Percentiles rank a stretch among this genome's conserved stretches.
Evolutionary conservation across 352 stramenopile genomes (phyloP).

Genomic region (Phytopythium sindhum): DNA sequence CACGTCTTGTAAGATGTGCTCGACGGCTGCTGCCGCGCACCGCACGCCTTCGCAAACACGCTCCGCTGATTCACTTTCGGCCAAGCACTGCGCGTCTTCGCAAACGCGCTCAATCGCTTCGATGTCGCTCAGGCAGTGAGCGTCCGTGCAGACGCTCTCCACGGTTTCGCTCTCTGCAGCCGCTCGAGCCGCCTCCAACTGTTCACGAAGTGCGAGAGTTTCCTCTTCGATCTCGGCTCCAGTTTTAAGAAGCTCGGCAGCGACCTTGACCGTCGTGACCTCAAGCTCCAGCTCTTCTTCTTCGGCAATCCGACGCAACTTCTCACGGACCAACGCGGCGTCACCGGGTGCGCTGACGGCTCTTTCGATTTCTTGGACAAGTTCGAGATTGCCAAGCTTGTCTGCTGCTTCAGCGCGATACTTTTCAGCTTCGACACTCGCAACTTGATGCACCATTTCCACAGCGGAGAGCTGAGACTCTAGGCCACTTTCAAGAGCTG

Average conservation of each 20-base stretch:
- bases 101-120: constrained; percentile 6
- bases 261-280: constrained; percentile 4
- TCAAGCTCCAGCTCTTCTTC: constrained; percentile 22
- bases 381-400: background rate
- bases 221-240: constrained; percentile 6
- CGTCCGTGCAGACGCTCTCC: constrained; percentile 2
- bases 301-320: constrained; percentile 27
- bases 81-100: constrained; percentile 2
- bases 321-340: constrained; percentile 3
- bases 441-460: background rate
- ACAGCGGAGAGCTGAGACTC: background rate
- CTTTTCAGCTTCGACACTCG: background rate
- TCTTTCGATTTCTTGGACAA: background rate
- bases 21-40: background rate
- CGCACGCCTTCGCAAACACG: background rate
- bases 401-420: background rate
- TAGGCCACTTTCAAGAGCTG: background rate
- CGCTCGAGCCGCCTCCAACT: constrained; percentile 5
- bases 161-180: constrained; percentile 10
- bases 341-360: background rate
- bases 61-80: background rate
- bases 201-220: background rate
- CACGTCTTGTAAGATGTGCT: background rate
- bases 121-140: constrained; percentile 1
- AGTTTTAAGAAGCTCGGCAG: background rate